These are phyloP conservation scores for Oryza punctata DNA, from an alignment of 176 grass and related monocot species.

Conservation along the genomic window DNA sequence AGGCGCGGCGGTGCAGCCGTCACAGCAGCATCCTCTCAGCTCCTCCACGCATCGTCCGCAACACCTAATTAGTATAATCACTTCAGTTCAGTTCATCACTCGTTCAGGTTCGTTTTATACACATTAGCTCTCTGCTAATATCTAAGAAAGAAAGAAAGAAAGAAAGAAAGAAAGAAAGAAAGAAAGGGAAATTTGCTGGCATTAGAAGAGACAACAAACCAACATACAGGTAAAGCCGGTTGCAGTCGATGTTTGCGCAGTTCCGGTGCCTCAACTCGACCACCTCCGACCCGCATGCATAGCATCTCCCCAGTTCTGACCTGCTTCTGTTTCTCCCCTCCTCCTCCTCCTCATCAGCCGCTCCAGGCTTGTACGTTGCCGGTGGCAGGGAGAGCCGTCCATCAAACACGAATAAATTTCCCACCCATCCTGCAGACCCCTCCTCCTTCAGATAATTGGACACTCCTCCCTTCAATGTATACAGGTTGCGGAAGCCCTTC, in stretches of 20 bases:
- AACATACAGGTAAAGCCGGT: constrained; percentile 78
- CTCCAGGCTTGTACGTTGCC: constrained; percentile 41
- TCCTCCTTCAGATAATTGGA: constrained; percentile 89
- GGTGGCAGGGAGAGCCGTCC: constrained; percentile 81
- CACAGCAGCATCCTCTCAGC: constrained; percentile 79
- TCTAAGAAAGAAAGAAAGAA: neutral
- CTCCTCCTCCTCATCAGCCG: neutral
- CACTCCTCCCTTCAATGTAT: constrained; percentile 81
- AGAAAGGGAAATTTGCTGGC: neutral
- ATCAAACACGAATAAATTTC: constrained; percentile 93
- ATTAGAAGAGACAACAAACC: neutral
- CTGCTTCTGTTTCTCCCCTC: neutral
- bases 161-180: neutral
- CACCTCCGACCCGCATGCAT: constrained; percentile 62
- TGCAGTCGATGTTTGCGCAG: constrained; percentile 93
- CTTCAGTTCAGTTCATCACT: neutral
- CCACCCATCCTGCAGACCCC: constrained; percentile 69
- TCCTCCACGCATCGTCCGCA: constrained; percentile 65
- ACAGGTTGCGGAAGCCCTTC: constrained; percentile 80
- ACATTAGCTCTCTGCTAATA: neutral
- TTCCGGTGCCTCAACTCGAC: constrained; percentile 82
- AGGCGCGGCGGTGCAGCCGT: constrained; percentile 58
- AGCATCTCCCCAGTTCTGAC: constrained; percentile 63
- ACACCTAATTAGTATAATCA: constrained; percentile 35
- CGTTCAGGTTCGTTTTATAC: neutral